Percentiles rank a stretch among this genome's conserved stretches.
Evolutionary conservation across 2,329 filamentous ascomycete species (phyloP).

Genomic region (Chalara sp.): DNA sequence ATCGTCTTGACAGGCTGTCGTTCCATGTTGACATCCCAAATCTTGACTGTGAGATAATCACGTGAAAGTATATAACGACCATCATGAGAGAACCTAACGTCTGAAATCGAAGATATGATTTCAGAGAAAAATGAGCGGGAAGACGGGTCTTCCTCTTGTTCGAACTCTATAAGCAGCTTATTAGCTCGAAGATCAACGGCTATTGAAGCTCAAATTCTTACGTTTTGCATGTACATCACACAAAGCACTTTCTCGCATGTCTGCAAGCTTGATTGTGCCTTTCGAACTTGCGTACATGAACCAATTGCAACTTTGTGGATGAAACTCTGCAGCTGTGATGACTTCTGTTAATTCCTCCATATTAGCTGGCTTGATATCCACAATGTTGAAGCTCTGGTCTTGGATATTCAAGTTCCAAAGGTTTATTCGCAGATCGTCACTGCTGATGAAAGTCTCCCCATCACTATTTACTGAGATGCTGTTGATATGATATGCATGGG

Average conservation of each 20-base stretch:
- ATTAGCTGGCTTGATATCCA: conserved; percentile 98
- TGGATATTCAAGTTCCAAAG: conserved; percentile 99
- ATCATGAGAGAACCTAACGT: conserved; percentile 94
- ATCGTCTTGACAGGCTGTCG: conserved; percentile 96
- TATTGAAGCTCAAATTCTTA: conserved; percentile 32
- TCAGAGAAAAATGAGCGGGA: conserved; percentile 99
- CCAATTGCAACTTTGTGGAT: conserved; percentile 96
- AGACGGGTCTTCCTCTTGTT: conserved; percentile 95
- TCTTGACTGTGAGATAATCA: conserved; percentile 98
- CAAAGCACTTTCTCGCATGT: conserved; percentile 94
- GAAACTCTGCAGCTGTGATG: conserved; percentile 96
- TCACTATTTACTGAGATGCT: conserved; percentile 99
- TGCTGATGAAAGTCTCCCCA: conserved; percentile 98
- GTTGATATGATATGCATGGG: conserved; percentile 99
- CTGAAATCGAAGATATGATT: conserved; percentile 98
- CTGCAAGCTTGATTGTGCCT: conserved; percentile 95
- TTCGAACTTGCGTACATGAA: conserved; percentile 99
- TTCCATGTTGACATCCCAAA: conserved; percentile 99
- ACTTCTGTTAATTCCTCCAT: conserved; percentile 99
- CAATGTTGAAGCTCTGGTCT: conserved; percentile 99
- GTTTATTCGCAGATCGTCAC: conserved; percentile 95
- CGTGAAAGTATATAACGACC: conserved; percentile 95
- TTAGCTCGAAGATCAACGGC: too few species aligned
- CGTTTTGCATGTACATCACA: conserved; percentile 95
- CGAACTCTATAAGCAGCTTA: conserved; percentile 64